These are phyloP conservation scores for Mikania micrantha DNA, from an alignment of 129 eudicot genomes.

Conservation along the genomic window DNA sequence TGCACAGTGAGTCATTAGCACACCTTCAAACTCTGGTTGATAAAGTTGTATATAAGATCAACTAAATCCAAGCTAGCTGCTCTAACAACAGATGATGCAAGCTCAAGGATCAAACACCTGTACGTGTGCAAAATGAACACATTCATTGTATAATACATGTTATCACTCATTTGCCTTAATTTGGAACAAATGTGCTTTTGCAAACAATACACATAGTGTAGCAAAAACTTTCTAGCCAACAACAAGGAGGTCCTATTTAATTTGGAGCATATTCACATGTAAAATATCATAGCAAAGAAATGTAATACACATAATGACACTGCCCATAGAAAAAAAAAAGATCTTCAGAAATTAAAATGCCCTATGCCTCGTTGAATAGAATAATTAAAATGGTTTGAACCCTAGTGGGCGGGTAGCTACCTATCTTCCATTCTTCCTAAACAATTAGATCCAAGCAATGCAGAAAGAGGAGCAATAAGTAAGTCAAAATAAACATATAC, in stretches of 20 bases:
- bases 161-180: slow-evolving; percentile 2
- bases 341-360: background rate
- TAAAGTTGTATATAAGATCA: slow-evolving; percentile 47
- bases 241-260: background rate
- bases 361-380: background rate
- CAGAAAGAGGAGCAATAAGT: background rate
- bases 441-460: slow-evolving; percentile 16
- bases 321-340: background rate
- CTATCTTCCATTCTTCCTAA: background rate
- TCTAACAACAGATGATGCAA: slow-evolving; percentile 65
- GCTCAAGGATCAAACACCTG: slow-evolving; percentile 63
- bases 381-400: background rate
- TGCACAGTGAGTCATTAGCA: slow-evolving; percentile 8
- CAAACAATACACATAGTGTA: background rate
- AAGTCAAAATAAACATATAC: slow-evolving; percentile 20
- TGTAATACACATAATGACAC: background rate
- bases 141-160: background rate
- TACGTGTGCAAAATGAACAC: background rate
- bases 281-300: background rate
- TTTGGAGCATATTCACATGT: background rate
- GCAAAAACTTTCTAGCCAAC: background rate
- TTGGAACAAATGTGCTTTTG: background rate
- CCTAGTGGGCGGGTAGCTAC: background rate
- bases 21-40: slow-evolving; percentile 73
- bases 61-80: slow-evolving; percentile 63